Base-by-base conservation (phyloP, 1,284 basidiomycete species). In the Trametes sp. region DNA sequence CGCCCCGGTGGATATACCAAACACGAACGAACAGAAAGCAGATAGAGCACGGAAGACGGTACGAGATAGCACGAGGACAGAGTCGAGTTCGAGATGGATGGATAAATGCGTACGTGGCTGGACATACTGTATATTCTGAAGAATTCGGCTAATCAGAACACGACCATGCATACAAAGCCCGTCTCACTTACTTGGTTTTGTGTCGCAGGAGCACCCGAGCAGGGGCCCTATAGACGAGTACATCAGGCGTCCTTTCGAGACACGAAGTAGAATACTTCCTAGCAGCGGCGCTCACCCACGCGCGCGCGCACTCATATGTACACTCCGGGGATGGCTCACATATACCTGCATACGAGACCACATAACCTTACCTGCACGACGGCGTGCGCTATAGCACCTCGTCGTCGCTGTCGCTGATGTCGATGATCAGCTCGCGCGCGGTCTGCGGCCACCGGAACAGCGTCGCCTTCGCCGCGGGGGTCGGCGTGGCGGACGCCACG, bases 381-480 rank as follows among this genome's bases (percentile, higher is more conserved):
- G 51, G 46, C 49, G 21, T 16, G 31, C 21, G n/a, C 31, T 26
- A 26, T n/a, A 8, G 42, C 41, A 64, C 68, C 45, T 80, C 77
- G 49, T 80, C 79, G 68, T 84, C 83, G 57, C 84, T 83, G 66
- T 86, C 84, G 69, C 83, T 86, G 61, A 86, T 71, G 41, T 82
- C 77, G 56, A 86, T 71, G 59, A 86, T 76, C 26, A 76, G 74
- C 57, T 80, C 77, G 54, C 75, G 73, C 51, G 73, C 28, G 8
- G 72, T 78, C 49, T 77, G 78, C 16, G 82, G 83, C 84, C 84
- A 85, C 50, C 73, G 73, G 49, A 61, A 56, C 55, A 36, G 23
- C 49, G 46, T 41, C 44, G 56, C 51, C 29, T 51, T 52, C 31
- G 66, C 54, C 7, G 57, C 49, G 19, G 60, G 56, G 14, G 60